Evolutionary conservation across 225 moss, liverwort and hornwort species (phyloP).

Genomic region (Asterella californica): DNA sequence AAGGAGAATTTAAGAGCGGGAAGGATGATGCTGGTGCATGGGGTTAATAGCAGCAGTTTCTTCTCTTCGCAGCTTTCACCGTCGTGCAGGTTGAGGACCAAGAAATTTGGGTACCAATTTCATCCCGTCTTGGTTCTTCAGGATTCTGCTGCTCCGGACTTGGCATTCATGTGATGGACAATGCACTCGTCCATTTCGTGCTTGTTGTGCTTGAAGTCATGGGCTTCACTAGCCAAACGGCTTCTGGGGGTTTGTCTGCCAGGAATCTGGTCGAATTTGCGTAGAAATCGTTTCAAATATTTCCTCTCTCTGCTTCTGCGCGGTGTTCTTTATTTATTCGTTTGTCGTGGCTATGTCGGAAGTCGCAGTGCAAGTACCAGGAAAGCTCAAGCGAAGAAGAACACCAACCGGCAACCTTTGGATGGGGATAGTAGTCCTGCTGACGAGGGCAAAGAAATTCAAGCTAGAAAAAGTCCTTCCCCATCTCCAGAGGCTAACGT

Average conservation of each 20-base stretch:
- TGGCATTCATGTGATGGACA: neutral
- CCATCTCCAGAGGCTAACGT: constrained; percentile 9
- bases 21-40: constrained; percentile 36
- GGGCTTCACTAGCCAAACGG: neutral
- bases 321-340: neutral
- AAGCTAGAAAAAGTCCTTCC: constrained; percentile 29
- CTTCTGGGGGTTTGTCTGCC: neutral
- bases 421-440: constrained; percentile 47
- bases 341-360: constrained; percentile 2
- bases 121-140: neutral
- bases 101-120: constrained; percentile 51
- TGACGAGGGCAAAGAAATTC: constrained; percentile 44
- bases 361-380: constrained; percentile 54
- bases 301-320: neutral
- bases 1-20: constrained; percentile 41
- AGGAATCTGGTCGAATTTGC: neutral
- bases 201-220: neutral
- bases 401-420: constrained; percentile 37
- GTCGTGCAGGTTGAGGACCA: constrained; percentile 56
- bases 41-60: constrained; percentile 30
- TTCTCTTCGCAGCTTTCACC: constrained; percentile 51
- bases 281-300: neutral
- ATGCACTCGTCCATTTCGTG: neutral
- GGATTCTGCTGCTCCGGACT: neutral
- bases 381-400: constrained; percentile 61